These are phyloP conservation scores for Scorias spongiosa DNA, from an alignment of 2,329 filamentous ascomycete genomes.

Conservation along the genomic window DNA sequence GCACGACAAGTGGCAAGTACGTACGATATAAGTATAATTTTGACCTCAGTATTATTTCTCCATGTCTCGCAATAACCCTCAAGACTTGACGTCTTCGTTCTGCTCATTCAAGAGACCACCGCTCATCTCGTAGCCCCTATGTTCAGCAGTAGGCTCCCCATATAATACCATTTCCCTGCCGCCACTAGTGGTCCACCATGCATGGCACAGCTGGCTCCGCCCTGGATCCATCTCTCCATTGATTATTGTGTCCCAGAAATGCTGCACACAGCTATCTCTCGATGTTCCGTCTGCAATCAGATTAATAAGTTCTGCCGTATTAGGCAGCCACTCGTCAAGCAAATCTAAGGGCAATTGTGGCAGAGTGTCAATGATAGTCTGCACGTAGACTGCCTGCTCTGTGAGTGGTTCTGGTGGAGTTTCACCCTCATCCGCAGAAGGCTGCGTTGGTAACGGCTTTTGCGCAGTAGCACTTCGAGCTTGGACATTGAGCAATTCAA, in stretches of 20 bases:
- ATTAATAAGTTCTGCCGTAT: slow-evolving; percentile 53
- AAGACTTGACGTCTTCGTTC: not conserved
- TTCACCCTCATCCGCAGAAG: slow-evolving; percentile 18
- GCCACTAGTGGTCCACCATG: slow-evolving; percentile 66
- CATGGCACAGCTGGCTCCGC: slow-evolving; percentile 59
- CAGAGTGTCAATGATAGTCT: slow-evolving; percentile 66
- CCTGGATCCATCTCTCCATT: slow-evolving; percentile 82
- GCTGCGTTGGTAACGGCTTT: slow-evolving; percentile 22
- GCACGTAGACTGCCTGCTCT: slow-evolving; percentile 60
- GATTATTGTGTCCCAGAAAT: slow-evolving; percentile 67
- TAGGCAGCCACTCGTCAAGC: slow-evolving; percentile 66
- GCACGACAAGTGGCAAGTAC: no score
- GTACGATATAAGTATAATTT: no score
- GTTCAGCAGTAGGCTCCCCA: slow-evolving; percentile 23
- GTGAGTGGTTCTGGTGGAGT: slow-evolving; percentile 34
- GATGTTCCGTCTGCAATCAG: slow-evolving; percentile 46
- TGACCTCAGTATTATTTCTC: no score
- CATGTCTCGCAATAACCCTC: no score
- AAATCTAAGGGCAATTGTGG: slow-evolving; percentile 55
- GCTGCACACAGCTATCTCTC: slow-evolving; percentile 48
- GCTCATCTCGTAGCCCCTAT: slow-evolving; percentile 34
- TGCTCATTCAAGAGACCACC: slow-evolving; percentile 30
- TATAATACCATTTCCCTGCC: slow-evolving; percentile 42
- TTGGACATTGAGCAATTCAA: slow-evolving; percentile 62
- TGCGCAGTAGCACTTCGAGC: slow-evolving; percentile 39